phyloP scores from a whole-genome alignment of 1,284 basidiomycete species.

The Apiotrichum laibachii region DNA sequence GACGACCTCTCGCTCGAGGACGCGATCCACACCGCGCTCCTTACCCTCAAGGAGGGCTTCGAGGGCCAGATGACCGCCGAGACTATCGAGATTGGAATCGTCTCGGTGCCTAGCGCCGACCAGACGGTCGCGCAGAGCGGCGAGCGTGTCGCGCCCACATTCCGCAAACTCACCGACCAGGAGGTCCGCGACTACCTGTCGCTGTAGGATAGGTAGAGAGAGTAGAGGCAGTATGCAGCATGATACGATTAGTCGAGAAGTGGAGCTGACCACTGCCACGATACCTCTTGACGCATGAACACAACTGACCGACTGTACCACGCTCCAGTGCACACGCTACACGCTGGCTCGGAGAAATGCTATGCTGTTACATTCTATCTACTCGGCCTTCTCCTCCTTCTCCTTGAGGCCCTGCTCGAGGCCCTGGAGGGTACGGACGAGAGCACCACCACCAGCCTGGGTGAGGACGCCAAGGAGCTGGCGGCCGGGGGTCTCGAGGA shows the following conservation, averaged over 20 bases:
- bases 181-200: conserved; percentile 88
- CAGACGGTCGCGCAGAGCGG: conserved; percentile 69
- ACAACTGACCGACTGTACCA: too few species aligned
- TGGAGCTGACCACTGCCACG: too few species aligned
- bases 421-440: conserved; percentile 50
- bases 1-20: conserved; percentile 99
- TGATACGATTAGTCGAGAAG: not conserved
- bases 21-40: conserved; percentile 97
- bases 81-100: conserved; percentile 97
- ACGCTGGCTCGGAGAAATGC: conserved; percentile 8
- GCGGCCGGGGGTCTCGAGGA: conserved; percentile 45
- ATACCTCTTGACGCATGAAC: too few species aligned
- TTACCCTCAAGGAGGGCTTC: conserved; percentile 98
- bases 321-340: too few species aligned
- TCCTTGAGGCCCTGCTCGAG: conserved; percentile 46
- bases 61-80: conserved; percentile 99
- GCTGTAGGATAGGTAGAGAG: conserved; percentile 34
- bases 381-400: conserved; percentile 12
- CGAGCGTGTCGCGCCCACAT: conserved; percentile 76
- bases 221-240: conserved; percentile 3
- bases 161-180: conserved; percentile 88
- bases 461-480: conserved; percentile 43
- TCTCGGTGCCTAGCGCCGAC: conserved; percentile 76
- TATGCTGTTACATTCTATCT: conserved; percentile 24
- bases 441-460: conserved; percentile 46